phyloP scores from a whole-genome alignment of 2,329 filamentous ascomycete genomes.

The Hirsutella rhossiliensis region DNA sequence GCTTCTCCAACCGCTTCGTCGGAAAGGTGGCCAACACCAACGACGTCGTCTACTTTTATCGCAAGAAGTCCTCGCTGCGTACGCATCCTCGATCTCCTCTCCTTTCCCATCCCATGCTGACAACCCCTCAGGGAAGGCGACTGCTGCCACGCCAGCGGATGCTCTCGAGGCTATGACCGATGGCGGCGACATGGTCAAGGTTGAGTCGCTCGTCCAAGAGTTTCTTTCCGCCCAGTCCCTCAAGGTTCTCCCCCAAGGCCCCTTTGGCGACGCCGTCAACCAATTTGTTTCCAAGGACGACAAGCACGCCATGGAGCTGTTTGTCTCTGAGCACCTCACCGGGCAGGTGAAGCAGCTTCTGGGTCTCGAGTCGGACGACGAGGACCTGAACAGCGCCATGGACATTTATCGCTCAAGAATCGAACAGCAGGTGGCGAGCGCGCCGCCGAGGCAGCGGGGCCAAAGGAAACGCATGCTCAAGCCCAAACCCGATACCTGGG shows the following conservation, averaged over 20 bases:
- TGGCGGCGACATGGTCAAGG: slow-evolving; percentile 58
- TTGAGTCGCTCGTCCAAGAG: slow-evolving; percentile 79
- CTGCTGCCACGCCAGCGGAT: slow-evolving; percentile 46
- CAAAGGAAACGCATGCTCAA: slow-evolving; percentile 42
- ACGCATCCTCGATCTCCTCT: slow-evolving; percentile 1
- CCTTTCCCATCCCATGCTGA: slow-evolving; percentile 3
- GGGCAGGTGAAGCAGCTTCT: slow-evolving; percentile 62
- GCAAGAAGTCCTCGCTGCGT: slow-evolving; percentile 60
- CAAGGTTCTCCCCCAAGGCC: slow-evolving; percentile 84
- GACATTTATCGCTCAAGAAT: slow-evolving; percentile 56
- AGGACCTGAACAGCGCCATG: slow-evolving; percentile 61
- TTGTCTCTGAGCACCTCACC: slow-evolving; percentile 59
- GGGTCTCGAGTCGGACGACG: slow-evolving; percentile 49
- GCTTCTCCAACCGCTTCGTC: slow-evolving; percentile 86
- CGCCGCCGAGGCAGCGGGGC: slow-evolving; percentile 22
- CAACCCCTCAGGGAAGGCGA: slow-evolving; percentile 15
- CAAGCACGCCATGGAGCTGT: slow-evolving; percentile 78
- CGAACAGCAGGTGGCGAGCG: slow-evolving; percentile 59
- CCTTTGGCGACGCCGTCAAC: slow-evolving; percentile 83
- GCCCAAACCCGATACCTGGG: slow-evolving; percentile 70
- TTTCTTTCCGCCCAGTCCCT: slow-evolving; percentile 80
- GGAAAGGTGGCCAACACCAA: slow-evolving; percentile 88
- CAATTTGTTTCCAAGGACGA: slow-evolving; percentile 95
- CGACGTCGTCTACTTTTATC: slow-evolving; percentile 86
- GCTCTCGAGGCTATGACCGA: slow-evolving; percentile 41